Evolutionary conservation across 345 rosid genomes (phyloP).

Genomic region (Moricandia arvensis): DNA sequence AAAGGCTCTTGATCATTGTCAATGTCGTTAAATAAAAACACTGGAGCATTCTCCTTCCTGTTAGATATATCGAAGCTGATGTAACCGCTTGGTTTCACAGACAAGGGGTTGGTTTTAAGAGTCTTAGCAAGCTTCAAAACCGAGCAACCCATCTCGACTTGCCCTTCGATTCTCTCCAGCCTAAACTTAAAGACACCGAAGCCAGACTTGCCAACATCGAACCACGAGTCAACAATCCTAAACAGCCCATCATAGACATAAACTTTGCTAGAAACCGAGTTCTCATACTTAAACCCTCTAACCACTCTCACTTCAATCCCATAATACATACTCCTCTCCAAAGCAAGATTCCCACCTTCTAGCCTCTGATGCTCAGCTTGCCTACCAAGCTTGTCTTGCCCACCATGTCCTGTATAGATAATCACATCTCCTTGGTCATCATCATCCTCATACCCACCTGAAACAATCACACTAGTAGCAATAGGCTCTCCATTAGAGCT

Average conservation of each 20-base stretch:
- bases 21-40: constrained; percentile 72
- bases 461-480: constrained; percentile 53
- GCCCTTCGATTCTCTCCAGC: constrained; percentile 75
- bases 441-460: not conserved
- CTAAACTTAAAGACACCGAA: constrained; percentile 80
- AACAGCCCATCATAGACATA: constrained; percentile 89
- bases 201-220: constrained; percentile 87
- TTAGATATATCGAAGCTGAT: constrained; percentile 70
- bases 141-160: constrained; percentile 76
- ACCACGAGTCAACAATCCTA: constrained; percentile 80
- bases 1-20: constrained; percentile 75
- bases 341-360: not conserved
- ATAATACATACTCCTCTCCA: not conserved
- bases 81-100: constrained; percentile 69
- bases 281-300: constrained; percentile 66
- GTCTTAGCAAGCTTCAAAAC: constrained; percentile 61
- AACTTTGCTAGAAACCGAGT: constrained; percentile 49
- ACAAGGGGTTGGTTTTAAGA: constrained; percentile 54
- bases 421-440: constrained; percentile 8
- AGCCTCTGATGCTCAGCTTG: constrained; percentile 74
- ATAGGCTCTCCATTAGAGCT: constrained; percentile 81
- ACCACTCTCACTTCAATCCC: constrained; percentile 58
- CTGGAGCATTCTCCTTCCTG: constrained; percentile 59
- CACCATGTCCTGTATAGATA: constrained; percentile 81
- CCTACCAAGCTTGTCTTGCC: constrained; percentile 62